Conservation (phyloP, 352 stramenopile genomes). For the Phytophthora cryptogea region DNA sequence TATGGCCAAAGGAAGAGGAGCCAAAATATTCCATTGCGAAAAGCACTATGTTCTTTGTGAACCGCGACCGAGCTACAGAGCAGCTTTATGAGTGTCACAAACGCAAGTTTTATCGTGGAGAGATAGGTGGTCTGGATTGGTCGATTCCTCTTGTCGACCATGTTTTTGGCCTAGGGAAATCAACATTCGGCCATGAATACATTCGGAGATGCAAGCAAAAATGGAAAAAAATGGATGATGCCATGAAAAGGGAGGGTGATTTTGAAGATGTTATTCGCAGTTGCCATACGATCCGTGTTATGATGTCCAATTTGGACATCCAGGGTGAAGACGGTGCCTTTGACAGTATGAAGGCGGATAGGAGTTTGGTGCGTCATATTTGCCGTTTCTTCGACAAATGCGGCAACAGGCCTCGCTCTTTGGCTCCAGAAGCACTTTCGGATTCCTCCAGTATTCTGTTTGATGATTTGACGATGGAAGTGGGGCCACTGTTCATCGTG, state of each 20-base stretch:
- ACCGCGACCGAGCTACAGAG: slow-evolving; percentile 4
- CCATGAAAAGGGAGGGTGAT: not conserved
- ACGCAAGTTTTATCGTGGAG: slow-evolving; percentile 6
- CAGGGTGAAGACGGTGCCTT: not conserved
- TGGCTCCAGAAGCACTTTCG: not conserved
- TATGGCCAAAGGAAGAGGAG: not conserved
- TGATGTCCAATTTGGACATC: not conserved
- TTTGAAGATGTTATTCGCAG: slow-evolving; percentile 4
- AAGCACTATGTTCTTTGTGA: slow-evolving; percentile 1
- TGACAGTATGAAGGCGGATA: not conserved
- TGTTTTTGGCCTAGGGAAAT: slow-evolving; percentile 18
- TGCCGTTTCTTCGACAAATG: not conserved
- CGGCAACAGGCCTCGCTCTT: not conserved
- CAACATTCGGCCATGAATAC: slow-evolving; percentile 16
- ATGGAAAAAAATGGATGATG: slow-evolving; percentile 5
- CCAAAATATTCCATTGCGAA: not conserved
- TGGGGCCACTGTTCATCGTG: slow-evolving; percentile 31
- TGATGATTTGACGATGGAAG: slow-evolving; percentile 17
- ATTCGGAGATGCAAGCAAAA: slow-evolving; percentile 9
- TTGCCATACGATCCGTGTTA: slow-evolving; percentile 20
- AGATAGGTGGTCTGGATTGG: not conserved
- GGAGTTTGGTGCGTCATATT: not conserved
- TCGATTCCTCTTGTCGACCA: slow-evolving; percentile 20
- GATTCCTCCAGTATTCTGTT: not conserved
- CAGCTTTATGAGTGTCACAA: slow-evolving; percentile 6